Evolutionary conservation across 1,139 yeast species (phyloP), one percentile per base, ranked within the genome.

Genomic region (Debaryomycetaceae sp.): DNA sequence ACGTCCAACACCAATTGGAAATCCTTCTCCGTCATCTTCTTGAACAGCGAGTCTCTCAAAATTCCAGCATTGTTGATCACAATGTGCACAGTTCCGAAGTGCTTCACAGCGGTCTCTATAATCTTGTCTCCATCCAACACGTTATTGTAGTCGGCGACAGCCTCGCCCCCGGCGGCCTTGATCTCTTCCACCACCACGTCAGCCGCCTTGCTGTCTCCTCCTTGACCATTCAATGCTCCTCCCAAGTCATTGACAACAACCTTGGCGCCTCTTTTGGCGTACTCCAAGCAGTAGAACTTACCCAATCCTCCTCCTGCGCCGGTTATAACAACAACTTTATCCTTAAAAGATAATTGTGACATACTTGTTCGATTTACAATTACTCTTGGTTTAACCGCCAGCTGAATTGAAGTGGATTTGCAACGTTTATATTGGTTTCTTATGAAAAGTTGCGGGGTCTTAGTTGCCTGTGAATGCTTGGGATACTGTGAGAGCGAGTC

Each of bases 291-390:
- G 66, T 93, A 93, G 44, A 83, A 83, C 61, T 78, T 86, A 37
- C 99, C 99, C 43, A 93, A 79, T 36, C 98, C 99, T 57, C 97
- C 98, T 53, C 99, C 99, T 42, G 97, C 95, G 40, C 98, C 99
- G 47, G 98, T 93, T 64, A 93, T 83, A 51, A 90, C 80, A 34
- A 89, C 97, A 42, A 90, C 97, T 63, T 86, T 83, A 59, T 83
- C 89, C 57, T 87, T 85, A 59, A 83, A 88, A 17, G 73, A 66
- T 54, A 72, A 59, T 58, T 65, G 58, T 40, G 72, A 64, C 75
- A 68, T 68, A 36, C 40, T 45, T 17, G 27, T 27, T 27, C 11
- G 8, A 7, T 27, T 27, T 27, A 27, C 31, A 27, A 27, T 27
- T 27, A 27, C 31, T 27, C 31, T 27, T 27, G 11, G 11, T 8